Conservation (phyloP, 176 grass and related monocot species). For the Eragrostis nindensis region DNA sequence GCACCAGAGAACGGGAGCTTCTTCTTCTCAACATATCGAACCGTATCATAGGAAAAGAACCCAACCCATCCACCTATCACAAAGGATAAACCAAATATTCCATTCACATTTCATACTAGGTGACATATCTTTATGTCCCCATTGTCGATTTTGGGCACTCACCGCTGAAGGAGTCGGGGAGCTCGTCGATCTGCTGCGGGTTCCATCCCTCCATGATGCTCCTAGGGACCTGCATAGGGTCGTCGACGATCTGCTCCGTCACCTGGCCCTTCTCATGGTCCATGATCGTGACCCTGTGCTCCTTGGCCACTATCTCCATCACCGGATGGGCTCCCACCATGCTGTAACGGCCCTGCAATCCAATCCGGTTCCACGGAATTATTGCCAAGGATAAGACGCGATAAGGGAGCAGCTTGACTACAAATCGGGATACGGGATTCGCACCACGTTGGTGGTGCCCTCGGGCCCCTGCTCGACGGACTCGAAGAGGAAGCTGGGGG, state of each 20-base stretch:
- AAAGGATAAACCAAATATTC: neutral
- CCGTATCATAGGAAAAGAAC: constrained; percentile 87
- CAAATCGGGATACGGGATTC: neutral
- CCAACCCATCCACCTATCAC: constrained; percentile 82
- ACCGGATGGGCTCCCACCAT: constrained; percentile 72
- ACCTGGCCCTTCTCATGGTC: constrained; percentile 62
- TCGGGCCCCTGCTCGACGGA: constrained; percentile 73
- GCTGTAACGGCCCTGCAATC: constrained; percentile 66
- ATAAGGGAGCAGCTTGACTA: neutral
- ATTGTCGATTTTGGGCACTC: neutral
- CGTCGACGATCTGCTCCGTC: constrained; percentile 62
- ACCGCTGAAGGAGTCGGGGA: constrained; percentile 64
- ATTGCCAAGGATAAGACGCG: constrained; percentile 26
- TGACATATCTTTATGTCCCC: neutral
- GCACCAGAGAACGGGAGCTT: constrained; percentile 75
- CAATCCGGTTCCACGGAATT: constrained; percentile 7
- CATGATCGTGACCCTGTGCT: constrained; percentile 66
- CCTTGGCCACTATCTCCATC: constrained; percentile 75
- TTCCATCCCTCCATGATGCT: constrained; percentile 70
- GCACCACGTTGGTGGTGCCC: constrained; percentile 67
- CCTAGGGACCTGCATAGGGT: constrained; percentile 72
- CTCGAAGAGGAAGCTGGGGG: constrained; percentile 93
- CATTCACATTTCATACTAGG: constrained; percentile 18
- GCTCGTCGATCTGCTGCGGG: constrained; percentile 65
- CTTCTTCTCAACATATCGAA: constrained; percentile 88